These are phyloP conservation scores for Sclerotinia minor DNA, from an alignment of 2,329 filamentous ascomycete species.

Conservation along the genomic window DNA sequence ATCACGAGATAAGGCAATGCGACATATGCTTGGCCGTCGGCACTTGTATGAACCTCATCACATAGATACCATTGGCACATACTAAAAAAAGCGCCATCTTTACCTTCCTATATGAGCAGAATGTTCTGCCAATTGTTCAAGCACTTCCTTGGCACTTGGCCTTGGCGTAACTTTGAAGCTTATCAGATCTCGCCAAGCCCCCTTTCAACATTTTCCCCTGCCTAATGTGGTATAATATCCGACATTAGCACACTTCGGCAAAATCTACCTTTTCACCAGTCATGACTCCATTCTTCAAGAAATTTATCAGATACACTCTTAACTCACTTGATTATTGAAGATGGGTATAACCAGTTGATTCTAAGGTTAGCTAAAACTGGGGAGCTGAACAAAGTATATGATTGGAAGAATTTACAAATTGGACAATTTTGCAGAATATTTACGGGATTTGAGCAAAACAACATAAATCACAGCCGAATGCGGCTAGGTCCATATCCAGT, in stretches of 20 bases:
- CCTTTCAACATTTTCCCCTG: neutral
- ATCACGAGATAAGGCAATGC: slow-evolving; percentile 12
- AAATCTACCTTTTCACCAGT: neutral
- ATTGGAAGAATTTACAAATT: too few relatives aligned
- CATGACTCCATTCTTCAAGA: slow-evolving; percentile 3
- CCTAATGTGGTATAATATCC: slow-evolving; percentile 13
- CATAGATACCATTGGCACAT: slow-evolving; percentile 10
- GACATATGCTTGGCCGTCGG: neutral
- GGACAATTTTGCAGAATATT: too few relatives aligned
- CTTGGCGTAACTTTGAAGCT: neutral
- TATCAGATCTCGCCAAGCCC: slow-evolving; percentile 11
- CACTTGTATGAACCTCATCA: neutral
- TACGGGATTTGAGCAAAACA: too few relatives aligned
- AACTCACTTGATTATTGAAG: too few relatives aligned
- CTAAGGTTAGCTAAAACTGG: too few relatives aligned
- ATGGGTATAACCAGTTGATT: too few relatives aligned
- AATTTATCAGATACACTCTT: neutral
- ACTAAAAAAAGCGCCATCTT: slow-evolving; percentile 8
- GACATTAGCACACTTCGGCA: neutral
- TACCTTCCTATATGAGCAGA: slow-evolving; percentile 19
- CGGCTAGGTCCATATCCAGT: too few relatives aligned
- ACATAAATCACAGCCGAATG: too few relatives aligned
- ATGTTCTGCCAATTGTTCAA: neutral
- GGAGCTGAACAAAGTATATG: too few relatives aligned
- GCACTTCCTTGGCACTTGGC: slow-evolving; percentile 6